A percentile compares a stretch with the other conserved stretches of the same genome.
Conservation (phyloP, 2,329 filamentous ascomycete genomes). For the Pestalotiopsis sp. region DNA sequence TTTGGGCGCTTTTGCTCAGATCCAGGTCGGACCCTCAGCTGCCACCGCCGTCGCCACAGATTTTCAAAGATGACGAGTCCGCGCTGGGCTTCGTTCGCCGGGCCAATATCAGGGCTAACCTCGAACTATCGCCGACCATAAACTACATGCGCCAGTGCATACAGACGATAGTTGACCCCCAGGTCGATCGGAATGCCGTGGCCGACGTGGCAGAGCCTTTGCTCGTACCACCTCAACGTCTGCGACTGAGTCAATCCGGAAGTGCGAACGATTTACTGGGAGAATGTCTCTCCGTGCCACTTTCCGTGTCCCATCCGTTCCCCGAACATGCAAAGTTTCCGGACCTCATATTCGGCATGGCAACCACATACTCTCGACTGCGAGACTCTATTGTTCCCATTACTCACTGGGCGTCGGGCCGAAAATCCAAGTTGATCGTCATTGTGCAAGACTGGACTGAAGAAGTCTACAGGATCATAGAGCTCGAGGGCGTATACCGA, state of each 20-base stretch:
- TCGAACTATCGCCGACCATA: neutral
- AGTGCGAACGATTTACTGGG: neutral
- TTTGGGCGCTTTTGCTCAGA: neutral
- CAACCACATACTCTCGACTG: slow-evolving; percentile 52
- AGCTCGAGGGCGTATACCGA: slow-evolving; percentile 32
- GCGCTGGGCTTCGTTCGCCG: neutral
- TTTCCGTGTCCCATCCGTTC: slow-evolving; percentile 47
- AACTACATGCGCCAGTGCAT: neutral
- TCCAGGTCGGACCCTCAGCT: neutral
- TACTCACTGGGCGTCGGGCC: slow-evolving; percentile 54
- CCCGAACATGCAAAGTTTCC: slow-evolving; percentile 41
- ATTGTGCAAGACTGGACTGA: slow-evolving; percentile 45
- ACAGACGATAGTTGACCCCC: neutral
- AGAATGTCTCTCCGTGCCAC: slow-evolving; percentile 41
- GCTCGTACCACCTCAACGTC: neutral
- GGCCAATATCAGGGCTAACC: neutral
- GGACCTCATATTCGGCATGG: slow-evolving; percentile 58
- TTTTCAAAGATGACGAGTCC: neutral
- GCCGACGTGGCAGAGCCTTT: neutral
- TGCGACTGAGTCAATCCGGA: neutral
- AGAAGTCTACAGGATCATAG: slow-evolving; percentile 30
- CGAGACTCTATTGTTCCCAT: slow-evolving; percentile 51
- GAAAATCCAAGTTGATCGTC: slow-evolving; percentile 51
- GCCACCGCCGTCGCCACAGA: neutral
- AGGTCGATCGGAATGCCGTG: neutral